These are phyloP conservation scores for Neofusicoccum umdonicola DNA, from an alignment of 2,329 filamentous ascomycete genomes.

Conservation along the genomic window DNA sequence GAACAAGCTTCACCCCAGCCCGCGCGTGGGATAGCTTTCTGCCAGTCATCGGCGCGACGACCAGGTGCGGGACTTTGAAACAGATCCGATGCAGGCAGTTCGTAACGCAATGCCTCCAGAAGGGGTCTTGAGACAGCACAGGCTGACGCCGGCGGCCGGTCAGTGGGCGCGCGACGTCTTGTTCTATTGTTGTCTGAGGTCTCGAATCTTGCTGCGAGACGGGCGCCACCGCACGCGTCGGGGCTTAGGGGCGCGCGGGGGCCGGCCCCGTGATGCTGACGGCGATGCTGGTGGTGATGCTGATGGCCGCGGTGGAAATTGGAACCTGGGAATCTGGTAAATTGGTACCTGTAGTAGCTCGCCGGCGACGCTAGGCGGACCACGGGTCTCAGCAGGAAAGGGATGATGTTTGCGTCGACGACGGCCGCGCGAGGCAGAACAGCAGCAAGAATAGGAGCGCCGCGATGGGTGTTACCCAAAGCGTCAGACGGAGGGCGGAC, in stretches of 20 bases:
- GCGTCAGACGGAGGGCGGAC: background rate
- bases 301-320: constrained; percentile 10
- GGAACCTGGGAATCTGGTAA: background rate
- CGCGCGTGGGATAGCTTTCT: background rate
- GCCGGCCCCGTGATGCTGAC: background rate
- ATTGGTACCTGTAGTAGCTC: background rate
- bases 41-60: background rate
- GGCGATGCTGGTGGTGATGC: background rate
- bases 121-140: background rate
- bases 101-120: background rate
- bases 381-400: background rate
- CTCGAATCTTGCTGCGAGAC: background rate
- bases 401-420: background rate
- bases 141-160: background rate
- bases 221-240: background rate
- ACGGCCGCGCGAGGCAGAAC: background rate
- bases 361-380: background rate
- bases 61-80: constrained; percentile 1
- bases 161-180: background rate
- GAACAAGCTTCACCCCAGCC: background rate
- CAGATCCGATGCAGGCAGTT: constrained; percentile 4
- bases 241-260: background rate
- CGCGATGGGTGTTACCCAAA: background rate
- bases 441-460: background rate
- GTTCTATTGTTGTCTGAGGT: constrained; percentile 1